Base-by-base conservation (phyloP, 495 filamentous ascomycete genomes). In the Chaetomium fimeti region DNA sequence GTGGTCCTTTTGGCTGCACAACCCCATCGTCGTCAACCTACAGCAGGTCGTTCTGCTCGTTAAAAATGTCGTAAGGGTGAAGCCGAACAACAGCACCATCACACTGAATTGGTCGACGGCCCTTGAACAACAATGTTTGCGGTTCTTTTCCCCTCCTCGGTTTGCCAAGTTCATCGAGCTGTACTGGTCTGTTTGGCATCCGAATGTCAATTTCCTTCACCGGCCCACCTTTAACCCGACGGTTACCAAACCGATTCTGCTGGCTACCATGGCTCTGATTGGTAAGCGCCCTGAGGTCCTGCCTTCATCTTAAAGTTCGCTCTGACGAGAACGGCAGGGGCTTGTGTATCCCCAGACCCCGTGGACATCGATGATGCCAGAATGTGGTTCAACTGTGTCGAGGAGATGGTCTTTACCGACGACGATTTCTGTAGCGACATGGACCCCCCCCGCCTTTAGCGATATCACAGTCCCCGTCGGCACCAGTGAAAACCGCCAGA, bases 331-430 rank as follows among this genome's bases (percentile, higher is more conserved):
- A 20, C 20, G 2, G 5, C 51, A 74, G 72, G 72, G 3, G 72
- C 72, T 12, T 72, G 70, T 27, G 68, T 74, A n/a, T 74, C 72
- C 2, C 72, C 72, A 13, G 72, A 74, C 43, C 38, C 62, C 4
- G 51, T 49, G 22, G 72, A 74, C 58, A 69, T 63, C 65, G 64
- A 66, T n/a, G 72, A 74, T 12, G 72, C 72, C 15, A 62, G 43
- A 22, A 61, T 68, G 61, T 74, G 70, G 72, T 68, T 74, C 47
- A 72, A 72, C 65, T 72, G 68, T 36, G 72, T 74, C 28, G 72
- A 74, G 24, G 72, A 74, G 57, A 72, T 74, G 70, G 72, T 69
- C 11, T 74, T 74, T 32, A 66, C 66, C 13, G 72, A 74, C 47
- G 66, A 67, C 29, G 72, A 74, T 54, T 74, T 74, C 49, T 71